Conservation (phyloP, 2,329 filamentous ascomycete species). For the Beauveria scarabaeidicola region DNA sequence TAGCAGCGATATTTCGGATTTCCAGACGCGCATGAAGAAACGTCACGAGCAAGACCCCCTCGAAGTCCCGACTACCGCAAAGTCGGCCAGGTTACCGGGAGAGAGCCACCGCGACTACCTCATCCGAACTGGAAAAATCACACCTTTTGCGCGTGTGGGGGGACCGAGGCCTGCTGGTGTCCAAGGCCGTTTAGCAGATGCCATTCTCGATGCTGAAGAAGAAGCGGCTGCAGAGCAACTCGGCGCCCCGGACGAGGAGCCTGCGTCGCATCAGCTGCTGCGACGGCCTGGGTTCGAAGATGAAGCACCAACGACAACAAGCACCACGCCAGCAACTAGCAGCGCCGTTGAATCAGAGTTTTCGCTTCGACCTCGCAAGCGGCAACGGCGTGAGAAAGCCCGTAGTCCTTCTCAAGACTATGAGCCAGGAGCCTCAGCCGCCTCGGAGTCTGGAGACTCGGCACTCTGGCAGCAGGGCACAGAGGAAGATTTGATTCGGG, state of each 20-base stretch:
- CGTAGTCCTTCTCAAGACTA: constrained; percentile 40
- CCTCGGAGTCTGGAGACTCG: constrained; percentile 27
- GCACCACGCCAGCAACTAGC: constrained; percentile 12
- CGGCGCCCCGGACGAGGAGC: constrained; percentile 35
- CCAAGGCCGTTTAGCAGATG: constrained; percentile 64
- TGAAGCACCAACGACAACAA: constrained; percentile 15
- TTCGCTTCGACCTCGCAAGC: constrained; percentile 51
- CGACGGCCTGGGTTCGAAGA: constrained; percentile 62
- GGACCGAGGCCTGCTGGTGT: constrained; percentile 52
- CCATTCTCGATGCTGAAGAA: constrained; percentile 74
- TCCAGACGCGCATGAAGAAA: constrained; percentile 70
- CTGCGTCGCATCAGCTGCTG: constrained; percentile 62
- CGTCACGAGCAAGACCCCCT: constrained; percentile 50
- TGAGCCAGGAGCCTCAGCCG: constrained; percentile 25
- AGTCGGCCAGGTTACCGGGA: constrained; percentile 58
- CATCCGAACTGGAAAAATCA: constrained; percentile 94
- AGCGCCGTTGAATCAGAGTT: constrained; percentile 42
- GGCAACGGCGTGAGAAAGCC: constrained; percentile 30
- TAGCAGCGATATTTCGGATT: constrained; percentile 68
- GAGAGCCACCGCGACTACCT: constrained; percentile 84
- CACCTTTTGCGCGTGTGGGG: constrained; percentile 78
- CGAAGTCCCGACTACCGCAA: constrained; percentile 33
- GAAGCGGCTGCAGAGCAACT: constrained; percentile 42
- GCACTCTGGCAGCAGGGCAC: constrained; percentile 30
- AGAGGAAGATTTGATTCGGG: constrained; percentile 30